These are phyloP conservation scores for Suhomyces prunicola DNA, from an alignment of 805 yeast species.

Conservation along the genomic window DNA sequence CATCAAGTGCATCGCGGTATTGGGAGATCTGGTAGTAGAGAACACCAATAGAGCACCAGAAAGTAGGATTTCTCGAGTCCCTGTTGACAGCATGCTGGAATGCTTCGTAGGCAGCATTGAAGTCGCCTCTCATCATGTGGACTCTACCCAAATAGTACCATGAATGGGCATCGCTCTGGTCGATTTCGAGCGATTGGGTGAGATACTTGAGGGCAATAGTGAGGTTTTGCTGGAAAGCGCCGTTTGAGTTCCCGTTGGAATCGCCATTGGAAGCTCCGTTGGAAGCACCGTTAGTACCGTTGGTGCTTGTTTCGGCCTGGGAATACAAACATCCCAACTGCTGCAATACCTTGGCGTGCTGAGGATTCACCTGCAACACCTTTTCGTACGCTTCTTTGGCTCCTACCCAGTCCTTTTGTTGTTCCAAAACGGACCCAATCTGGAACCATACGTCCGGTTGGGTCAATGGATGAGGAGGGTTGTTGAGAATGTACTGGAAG, in stretches of 20 bases:
- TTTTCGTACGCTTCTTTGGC: slow-evolving; percentile 96
- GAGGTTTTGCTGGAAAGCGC: slow-evolving; percentile 67
- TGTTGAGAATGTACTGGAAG: slow-evolving; percentile 83
- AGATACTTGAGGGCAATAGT: slow-evolving; percentile 79
- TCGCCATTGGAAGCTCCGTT: slow-evolving; percentile 4
- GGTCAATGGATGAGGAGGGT: slow-evolving; percentile 94
- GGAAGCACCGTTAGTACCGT: slow-evolving; percentile 9
- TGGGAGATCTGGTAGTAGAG: slow-evolving; percentile 94
- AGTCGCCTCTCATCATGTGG: slow-evolving; percentile 93
- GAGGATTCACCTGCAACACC: slow-evolving; percentile 83
- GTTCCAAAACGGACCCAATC: slow-evolving; percentile 93
- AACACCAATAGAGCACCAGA: slow-evolving; percentile 97
- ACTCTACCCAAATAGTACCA: slow-evolving; percentile 98
- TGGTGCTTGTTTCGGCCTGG: slow-evolving; percentile 32
- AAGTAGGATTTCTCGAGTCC: slow-evolving; percentile 94
- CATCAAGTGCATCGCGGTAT: slow-evolving; percentile 94
- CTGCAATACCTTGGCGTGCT: slow-evolving; percentile 93
- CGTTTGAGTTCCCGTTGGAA: slow-evolving; percentile 2
- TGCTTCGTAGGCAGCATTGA: slow-evolving; percentile 94
- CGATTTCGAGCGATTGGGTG: slow-evolving; percentile 85
- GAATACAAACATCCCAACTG: slow-evolving; percentile 95
- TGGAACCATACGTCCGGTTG: slow-evolving; percentile 99
- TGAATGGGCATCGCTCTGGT: slow-evolving; percentile 87
- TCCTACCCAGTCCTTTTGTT: slow-evolving; percentile 83
- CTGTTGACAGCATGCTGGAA: slow-evolving; percentile 98